A percentile compares a stretch with the other conserved stretches of the same genome.
These are phyloP conservation scores for Vinca minor DNA, from an alignment of 257 asterid genomes.

Conservation along the genomic window DNA sequence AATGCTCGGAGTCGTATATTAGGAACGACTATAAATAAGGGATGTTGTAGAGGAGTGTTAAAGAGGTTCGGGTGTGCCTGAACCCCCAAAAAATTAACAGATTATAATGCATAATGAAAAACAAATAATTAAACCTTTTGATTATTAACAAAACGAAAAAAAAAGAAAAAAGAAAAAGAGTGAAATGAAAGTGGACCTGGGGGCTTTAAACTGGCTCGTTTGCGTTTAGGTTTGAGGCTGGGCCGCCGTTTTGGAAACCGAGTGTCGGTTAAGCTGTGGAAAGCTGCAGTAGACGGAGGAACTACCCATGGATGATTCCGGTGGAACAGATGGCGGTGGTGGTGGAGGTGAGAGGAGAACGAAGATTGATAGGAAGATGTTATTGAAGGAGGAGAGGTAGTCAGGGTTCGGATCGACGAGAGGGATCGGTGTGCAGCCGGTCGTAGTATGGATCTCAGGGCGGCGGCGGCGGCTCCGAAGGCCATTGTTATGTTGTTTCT, in stretches of 20 bases:
- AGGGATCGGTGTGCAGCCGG: too few species aligned
- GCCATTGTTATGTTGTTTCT: too few species aligned
- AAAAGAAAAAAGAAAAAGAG: too few species aligned
- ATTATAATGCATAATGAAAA: too few species aligned
- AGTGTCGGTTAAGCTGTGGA: constrained; percentile 64
- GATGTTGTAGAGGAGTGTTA: too few species aligned
- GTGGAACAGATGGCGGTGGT: constrained; percentile 34
- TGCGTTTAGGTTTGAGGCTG: constrained; percentile 46
- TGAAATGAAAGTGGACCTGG: constrained; percentile 35
- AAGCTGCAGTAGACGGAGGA: constrained; percentile 42
- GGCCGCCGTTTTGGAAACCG: constrained; percentile 69
- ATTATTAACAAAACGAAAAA: background rate
- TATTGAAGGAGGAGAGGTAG: constrained; percentile 11
- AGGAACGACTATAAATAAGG: too few species aligned
- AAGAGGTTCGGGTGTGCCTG: too few species aligned
- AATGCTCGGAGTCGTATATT: too few species aligned
- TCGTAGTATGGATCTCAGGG: too few species aligned
- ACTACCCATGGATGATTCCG: constrained; percentile 38
- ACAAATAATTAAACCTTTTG: background rate
- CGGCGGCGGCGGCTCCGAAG: too few species aligned
- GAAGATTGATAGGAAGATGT: constrained; percentile 21
- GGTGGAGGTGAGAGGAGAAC: constrained; percentile 20
- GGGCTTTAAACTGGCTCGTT: constrained; percentile 56
- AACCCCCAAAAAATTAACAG: too few species aligned
- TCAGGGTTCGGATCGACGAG: too few species aligned